These are phyloP conservation scores for Ottelia alismoides DNA, from an alignment of 106 monocot genomes.

Conservation along the genomic window DNA sequence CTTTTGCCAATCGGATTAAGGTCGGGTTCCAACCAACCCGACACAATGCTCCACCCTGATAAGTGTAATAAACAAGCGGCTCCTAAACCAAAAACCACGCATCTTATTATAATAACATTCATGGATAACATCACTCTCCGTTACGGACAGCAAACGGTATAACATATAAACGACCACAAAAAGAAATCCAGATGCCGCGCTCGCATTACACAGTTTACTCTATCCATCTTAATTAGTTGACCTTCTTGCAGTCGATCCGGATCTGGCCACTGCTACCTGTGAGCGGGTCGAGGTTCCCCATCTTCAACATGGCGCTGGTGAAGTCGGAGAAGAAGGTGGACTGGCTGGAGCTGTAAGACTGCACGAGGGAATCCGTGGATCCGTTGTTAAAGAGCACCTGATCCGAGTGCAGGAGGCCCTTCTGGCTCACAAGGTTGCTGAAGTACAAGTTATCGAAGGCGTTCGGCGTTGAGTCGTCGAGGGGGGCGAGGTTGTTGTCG, in stretches of 20 bases:
- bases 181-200: neutral
- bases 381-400: slow-evolving; percentile 8
- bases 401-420: slow-evolving; percentile 13
- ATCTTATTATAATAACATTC: too few species aligned
- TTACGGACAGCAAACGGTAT: too few species aligned
- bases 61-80: too few species aligned
- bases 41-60: too few species aligned
- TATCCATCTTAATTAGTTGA: slow-evolving; percentile 1
- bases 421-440: neutral
- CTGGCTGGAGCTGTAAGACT: neutral
- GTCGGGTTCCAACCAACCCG: too few species aligned
- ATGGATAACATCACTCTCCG: too few species aligned
- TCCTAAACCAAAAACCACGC: too few species aligned
- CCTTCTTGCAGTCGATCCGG: slow-evolving; percentile 4
- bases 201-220: neutral
- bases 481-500: slow-evolving; percentile 6
- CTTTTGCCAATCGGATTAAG: too few species aligned
- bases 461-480: neutral
- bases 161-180: too few species aligned
- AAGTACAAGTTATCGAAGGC: slow-evolving; percentile 8
- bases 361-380: slow-evolving; percentile 2
- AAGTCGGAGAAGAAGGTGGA: slow-evolving; percentile 1
- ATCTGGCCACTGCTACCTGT: slow-evolving; percentile 4
- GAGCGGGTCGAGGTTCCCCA: slow-evolving; percentile 2
- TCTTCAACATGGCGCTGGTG: neutral